Percentiles rank a stretch among this genome's conserved stretches.
These are phyloP conservation scores for Neolecta irregularis DNA, from an alignment of 1,139 yeast genomes.

Conservation along the genomic window DNA sequence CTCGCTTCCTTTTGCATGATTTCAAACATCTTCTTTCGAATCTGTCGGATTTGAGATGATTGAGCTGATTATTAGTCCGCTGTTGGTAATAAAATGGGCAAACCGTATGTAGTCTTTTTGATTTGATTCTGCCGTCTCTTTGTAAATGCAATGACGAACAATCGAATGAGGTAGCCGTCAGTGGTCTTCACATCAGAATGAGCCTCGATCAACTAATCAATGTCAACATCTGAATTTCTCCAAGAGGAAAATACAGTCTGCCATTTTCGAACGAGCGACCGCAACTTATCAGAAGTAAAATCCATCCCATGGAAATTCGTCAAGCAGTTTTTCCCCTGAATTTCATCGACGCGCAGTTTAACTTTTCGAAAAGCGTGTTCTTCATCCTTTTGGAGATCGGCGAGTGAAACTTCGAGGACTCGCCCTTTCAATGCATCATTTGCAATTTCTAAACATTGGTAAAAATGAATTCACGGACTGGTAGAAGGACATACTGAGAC, in stretches of 20 bases:
- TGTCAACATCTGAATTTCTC: too few relatives aligned
- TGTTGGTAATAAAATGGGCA: too few relatives aligned
- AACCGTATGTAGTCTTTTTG: slow-evolving; percentile 79
- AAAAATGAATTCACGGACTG: background rate
- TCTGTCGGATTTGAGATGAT: slow-evolving; percentile 74
- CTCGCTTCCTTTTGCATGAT: slow-evolving; percentile 76
- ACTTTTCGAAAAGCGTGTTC: slow-evolving; percentile 85
- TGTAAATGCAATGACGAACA: slow-evolving; percentile 85
- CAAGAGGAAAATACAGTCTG: too few relatives aligned
- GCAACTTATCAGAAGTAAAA: slow-evolving; percentile 79
- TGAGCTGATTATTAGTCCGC: too few relatives aligned
- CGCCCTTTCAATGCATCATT: slow-evolving; percentile 87
- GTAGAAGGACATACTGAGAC: too few relatives aligned
- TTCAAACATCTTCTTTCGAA: slow-evolving; percentile 75
- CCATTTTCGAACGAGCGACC: slow-evolving; percentile 88
- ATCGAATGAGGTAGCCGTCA: slow-evolving; percentile 78
- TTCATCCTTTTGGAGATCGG: slow-evolving; percentile 84
- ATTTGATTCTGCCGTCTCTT: slow-evolving; percentile 79
- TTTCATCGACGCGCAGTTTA: slow-evolving; percentile 82
- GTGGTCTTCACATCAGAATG: slow-evolving; percentile 83
- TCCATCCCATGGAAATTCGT: slow-evolving; percentile 94
- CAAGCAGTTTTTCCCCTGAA: slow-evolving; percentile 80
- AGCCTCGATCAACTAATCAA: slow-evolving; percentile 82
- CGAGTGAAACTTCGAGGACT: slow-evolving; percentile 71
- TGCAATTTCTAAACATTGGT: slow-evolving; percentile 47